Evolutionary conservation across 768 basidiomycete genomes (phyloP), one percentile per base, ranked within the genome.

Genomic region (Astraeus odoratus): DNA sequence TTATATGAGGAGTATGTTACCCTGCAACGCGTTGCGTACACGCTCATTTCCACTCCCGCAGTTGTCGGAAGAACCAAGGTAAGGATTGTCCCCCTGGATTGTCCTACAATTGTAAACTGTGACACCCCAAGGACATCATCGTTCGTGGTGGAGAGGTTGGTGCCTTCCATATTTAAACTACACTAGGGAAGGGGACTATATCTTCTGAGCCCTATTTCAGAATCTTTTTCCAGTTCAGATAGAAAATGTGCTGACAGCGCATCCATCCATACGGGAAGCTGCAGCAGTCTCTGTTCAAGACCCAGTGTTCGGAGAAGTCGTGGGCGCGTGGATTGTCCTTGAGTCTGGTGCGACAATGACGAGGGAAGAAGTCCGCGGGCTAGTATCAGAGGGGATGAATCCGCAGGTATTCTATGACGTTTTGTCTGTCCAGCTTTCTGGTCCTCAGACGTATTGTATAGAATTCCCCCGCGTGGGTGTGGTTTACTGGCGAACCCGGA

Each of bases 151-250:
- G 88, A 50, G 88, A 91, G 73, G 84, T 83, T 49, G 9, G 65
- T 37, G 15, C 6, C 9, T 31, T 22, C 4, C 12, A 29, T 4
- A 8, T 23, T 35, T 29, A 31, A n/a, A 2, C 2, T 30, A 19
- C 5, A 1, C 1, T 2, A 9, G n/a, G n/a, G n/a, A n/a, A n/a
- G n/a, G n/a, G n/a, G n/a, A n/a, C n/a, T n/a, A n/a, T n/a, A 30
- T 0, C 31, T 3, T 22, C 30, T 25, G 48, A 18, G 9, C 13
- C 20, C 20, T 42, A 39, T 15, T 29, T 15, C 50, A 87, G 79
- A 87, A 94, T 62, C 67, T 93, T 43, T 85, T 86, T 63, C 83
- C 91, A 4, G 78, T 90, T 36, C 81, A 89, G 57, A 90, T 92
- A 25, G 89, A 92, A 66, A 87, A 91, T 47, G 76, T 71, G 1